Evolutionary conservation across 1,139 yeast species (phyloP), one percentile per base, ranked within the genome.

Genomic region (Yamadazyma mexicana): DNA sequence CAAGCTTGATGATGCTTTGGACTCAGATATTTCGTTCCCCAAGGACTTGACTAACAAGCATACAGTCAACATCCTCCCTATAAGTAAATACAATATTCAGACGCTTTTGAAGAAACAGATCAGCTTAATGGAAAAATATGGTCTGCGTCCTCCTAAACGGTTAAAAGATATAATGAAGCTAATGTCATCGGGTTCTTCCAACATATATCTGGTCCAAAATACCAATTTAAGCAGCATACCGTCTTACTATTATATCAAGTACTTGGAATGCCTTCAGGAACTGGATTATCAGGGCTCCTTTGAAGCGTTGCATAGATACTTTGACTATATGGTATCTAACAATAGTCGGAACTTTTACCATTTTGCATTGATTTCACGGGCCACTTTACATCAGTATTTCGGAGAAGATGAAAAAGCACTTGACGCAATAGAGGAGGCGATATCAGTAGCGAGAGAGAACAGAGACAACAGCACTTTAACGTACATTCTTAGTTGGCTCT

Each of bases 361-460:
- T 56, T 84, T 86, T 61, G 96, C 96, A 0, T 65, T 89, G 31
- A 72, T 89, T 14, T 82, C 89, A 10, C 65, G 87, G 37, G 96
- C 96, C 0, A 74, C 87, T 0, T 64, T 89, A 32, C 92, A 88
- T 52, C 87, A 87, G 16, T 78, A 78, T 40, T 88, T 87, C 60
- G 83, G 85, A 26, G 85, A 85, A 48, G 81, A 80, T 47, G 76
- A 74, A 20, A 87, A 87, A 47, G 95, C 96, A 0, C 61, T 87
- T 12, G 75, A 83, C 48, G 85, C 95, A 0, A 85, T 89, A 4
- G 88, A 85, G 48, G 97, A 89, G 55, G 94, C 97, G 0, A 84
- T 89, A 3, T 73, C 87, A 3, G 91, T 89, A 2, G 96, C 96
- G 0, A 68, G 97, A 50, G 96, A 89, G 53, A 83, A 86, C 51